These are phyloP conservation scores for Teunomyces panamensis DNA, from an alignment of 805 yeast genomes.

Conservation along the genomic window DNA sequence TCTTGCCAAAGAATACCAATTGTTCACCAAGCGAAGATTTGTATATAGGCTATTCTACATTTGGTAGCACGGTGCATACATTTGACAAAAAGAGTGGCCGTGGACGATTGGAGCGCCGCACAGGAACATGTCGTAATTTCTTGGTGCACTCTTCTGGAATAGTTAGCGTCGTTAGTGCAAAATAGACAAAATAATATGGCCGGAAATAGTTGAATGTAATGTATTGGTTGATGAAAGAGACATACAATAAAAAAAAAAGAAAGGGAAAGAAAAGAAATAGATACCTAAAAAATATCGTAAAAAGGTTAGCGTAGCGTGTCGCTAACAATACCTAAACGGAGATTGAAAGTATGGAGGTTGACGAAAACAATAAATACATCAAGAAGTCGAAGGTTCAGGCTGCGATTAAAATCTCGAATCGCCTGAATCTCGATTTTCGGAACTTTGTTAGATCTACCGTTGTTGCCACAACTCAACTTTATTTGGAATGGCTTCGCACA, in stretches of 20 bases:
- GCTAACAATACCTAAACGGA: background rate
- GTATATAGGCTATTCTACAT: constrained; percentile 5
- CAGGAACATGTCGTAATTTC: constrained; percentile 20
- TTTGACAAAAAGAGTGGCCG: constrained; percentile 4
- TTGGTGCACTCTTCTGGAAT: constrained; percentile 28
- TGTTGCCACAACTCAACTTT: no score
- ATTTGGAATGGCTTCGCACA: no score
- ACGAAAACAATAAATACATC: background rate
- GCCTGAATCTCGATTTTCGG: no score
- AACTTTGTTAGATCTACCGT: no score
- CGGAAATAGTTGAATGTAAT: no score
- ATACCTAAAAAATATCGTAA: no score
- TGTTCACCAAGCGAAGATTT: constrained; percentile 2
- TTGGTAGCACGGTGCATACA: constrained; percentile 1
- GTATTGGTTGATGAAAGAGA: no score
- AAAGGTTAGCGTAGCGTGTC: background rate
- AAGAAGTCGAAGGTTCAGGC: no score
- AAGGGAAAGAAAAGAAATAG: background rate
- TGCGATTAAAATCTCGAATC: no score
- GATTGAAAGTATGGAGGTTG: background rate
- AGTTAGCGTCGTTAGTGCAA: constrained; percentile 15
- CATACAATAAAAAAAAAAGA: background rate
- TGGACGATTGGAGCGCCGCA: background rate
- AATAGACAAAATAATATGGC: background rate
- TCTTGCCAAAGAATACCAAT: constrained; percentile 3